Evolutionary conservation across 1,284 basidiomycete species (phyloP), one percentile per base, ranked within the genome.

Genomic region (Phellinidium pouzarii): DNA sequence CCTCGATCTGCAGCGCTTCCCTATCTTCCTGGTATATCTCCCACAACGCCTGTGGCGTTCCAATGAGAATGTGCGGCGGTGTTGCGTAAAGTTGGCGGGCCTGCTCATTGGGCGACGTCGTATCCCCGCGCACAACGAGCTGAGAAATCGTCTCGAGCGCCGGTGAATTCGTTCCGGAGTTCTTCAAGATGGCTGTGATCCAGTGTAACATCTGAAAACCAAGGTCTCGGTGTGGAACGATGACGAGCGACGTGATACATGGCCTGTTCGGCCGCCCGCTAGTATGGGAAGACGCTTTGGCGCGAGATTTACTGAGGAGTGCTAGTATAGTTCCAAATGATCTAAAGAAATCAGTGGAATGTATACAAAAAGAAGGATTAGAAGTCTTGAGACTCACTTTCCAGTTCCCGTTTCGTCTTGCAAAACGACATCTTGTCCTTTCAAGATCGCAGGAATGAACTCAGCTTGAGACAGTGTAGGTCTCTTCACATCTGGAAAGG

Each of bases 181-280:
- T 58, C 14, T 64, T 59, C 36, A 74, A 66, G 54, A 87, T 73
- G 47, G 72, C 70, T 55, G 81, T 68, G 44, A 85, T 76, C 87
- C 87, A 90, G 51, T 80, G 71, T 45, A 75, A 66, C 47, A 81
- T 74, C 64, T 90, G 87, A 59, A 77, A 75, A 3, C 80, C 87
- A 55, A 90, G 69, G 61, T 88, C 86, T 29, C 79, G 73, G 62
- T 90, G 87, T 4, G 87, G 87, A 3, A 88, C 84, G 41, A 90
- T 70, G 20, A 87, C 66, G 40, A 90, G 69, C 14, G 80, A 75
- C 22, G 73, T 73, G 29, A 76, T 71, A 49, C 27, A 40, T 61
- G 51, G 22, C 62, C 57, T 57, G 58, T 53, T 52, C 59, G 48
- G 53, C 60, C 58, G 48, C 42, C 43, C 34, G 50, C 52, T 47